Base-by-base conservation (phyloP, 805 yeast species). In the Candida pini region DNA sequence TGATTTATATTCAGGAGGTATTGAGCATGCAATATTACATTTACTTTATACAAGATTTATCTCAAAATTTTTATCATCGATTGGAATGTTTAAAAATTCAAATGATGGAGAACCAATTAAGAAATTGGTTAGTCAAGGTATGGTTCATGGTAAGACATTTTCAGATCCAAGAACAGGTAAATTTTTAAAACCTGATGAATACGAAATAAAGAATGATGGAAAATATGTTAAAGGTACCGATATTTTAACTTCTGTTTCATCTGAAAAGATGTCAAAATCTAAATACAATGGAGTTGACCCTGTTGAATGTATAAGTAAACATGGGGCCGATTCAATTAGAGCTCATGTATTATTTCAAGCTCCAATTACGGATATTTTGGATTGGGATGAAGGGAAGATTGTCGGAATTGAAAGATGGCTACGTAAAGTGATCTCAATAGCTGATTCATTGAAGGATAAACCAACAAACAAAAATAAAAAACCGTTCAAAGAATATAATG, bases 211-310 rank as follows among this genome's bases (percentile, higher is more conserved):
- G 9, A 36, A 63, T 0, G 62, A 65, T 33, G 58, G 69, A 0
- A 56, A 55, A 2, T 80, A 81, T 2, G 66, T 83, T 7, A 67
- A 51, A 21, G 67, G 56, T 0, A 66, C 81, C 0, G 82, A 81
- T 1, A 49, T 54, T 23, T 40, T 50, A 0, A 86, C 95, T 0
- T 36, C 40, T 0, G 55, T 84, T 2, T 63, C 85, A 0, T 87
- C 58, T 53, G 97, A 92, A 53, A 92, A 92, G 53, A 92, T 92
- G 98, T 89, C 97, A 2, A 92, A 92, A 59, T 89, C 97, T 1
- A 92, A 92, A 53, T 80, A 78, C 53, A 92, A 92, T 51, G 98
- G 98, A 12, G 95, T 85, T 3, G 95, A 90, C 52, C 97, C 97
- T 1, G 73, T 67, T 1, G 73, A 71, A 39, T 84, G 90, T 47